Base-by-base conservation (phyloP, 345 rosid species). In the Kandelia obovata region DNA sequence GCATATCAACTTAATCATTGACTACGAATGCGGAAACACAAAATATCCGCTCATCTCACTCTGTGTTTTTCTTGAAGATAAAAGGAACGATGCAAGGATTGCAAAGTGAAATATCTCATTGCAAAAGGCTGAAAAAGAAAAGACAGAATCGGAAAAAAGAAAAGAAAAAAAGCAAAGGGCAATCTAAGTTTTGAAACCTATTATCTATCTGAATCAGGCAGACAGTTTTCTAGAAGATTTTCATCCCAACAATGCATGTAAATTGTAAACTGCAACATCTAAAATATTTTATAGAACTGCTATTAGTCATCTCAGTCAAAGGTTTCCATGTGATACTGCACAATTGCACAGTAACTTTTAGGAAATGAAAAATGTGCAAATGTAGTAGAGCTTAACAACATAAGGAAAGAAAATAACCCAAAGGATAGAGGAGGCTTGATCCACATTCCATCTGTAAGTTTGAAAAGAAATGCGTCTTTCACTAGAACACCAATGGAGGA, bases 401-500 rank as follows among this genome's bases (percentile, higher is more conserved):
- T 15, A 13, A 43, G 68, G 11, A 10, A 61, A 31, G 73, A 51
- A 17, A 34, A 75, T 78, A 52, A 91, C 97, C 98, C 97, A 3
- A 91, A 87, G 58, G 89, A 89, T 35, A 94, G 80, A 73, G 84
- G 88, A 64, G 98, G 87, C 53, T 71, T 80, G 61, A 87, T 86
- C 0, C 68, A 77, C 28, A 53, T 70, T 51, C 96, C 89, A 46
- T 78, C 78, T 13, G 88, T 88, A 67, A 77, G 83, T 67, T 85
- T 88, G 76, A 95, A 72, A 66, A 85, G 79, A 73, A 92, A 90
- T 52, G 66, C 75, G 75, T 95, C 99, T 77, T 73, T 83, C 66
- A 95, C 84, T 31, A 95, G 96, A 55, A 95, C 99, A 28, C 98
- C 99, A 5, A 84, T 84, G 67, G 99, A 92, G 9, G 97, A 95